Base-by-base conservation (phyloP, 495 filamentous ascomycete genomes). In the Xylaria castorea region DNA sequence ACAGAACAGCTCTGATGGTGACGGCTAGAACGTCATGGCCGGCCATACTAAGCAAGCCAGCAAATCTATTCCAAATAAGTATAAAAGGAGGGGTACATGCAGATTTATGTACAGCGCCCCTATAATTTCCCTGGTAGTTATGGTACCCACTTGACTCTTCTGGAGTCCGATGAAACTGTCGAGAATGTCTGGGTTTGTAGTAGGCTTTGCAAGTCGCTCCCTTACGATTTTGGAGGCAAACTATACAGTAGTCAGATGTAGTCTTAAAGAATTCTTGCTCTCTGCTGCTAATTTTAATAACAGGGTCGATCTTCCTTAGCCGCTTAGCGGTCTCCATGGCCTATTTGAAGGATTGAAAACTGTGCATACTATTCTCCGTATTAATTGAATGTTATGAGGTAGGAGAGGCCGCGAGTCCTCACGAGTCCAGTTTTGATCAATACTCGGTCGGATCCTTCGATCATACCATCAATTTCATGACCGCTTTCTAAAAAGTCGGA, bases 401-500 rank as follows among this genome's bases (percentile, higher is more conserved):
- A 11, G 2, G 27, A 36, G 32, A n/a, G 20, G 6, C 51, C 5
- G 11, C 22, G 25, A 8, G 12, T n/a, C 1, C 30, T 61, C 20
- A 61, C 57, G 14, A 61, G 32, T 6, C 57, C 57, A 38, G 32
- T 38, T 38, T 34, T 61, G 57, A 34, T 34, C 30, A 61, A 38
- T 18, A 36, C 34, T 2, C 32, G 27, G 34, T 61, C 57, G 20
- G 57, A 61, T 38, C 30, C 57, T 34, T 38, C 57, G 20, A 61
- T 61, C 27, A 61, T 34, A 9, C 57, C 57, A 6, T 61, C 20
- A 1, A 61, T 61, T n/a, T 61, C 57, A 5, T 4, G 16, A 8
- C 86, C 88, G n/a, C 67, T 57, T 63, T 87, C 85, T 2, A 89
- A 78, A 71, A 88, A 87, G 0, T 87, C 86, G 64, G 89, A 85